Percentiles rank a stretch among this genome's conserved stretches.
phyloP scores from a whole-genome alignment of 768 basidiomycete species.

The Termitomyces sp. region DNA sequence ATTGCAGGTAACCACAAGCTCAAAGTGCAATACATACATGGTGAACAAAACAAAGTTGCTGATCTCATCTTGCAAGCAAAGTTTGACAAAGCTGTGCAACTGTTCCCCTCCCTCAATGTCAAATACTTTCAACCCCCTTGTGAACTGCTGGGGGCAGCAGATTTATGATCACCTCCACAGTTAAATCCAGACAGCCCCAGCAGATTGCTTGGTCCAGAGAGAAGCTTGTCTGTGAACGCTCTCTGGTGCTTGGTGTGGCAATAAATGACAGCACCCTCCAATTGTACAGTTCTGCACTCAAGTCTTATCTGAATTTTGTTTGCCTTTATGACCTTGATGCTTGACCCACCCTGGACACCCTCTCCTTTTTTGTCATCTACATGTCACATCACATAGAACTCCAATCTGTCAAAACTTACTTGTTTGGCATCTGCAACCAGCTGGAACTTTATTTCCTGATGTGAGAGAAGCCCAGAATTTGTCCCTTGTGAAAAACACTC shows the following conservation, averaged over 20 bases:
- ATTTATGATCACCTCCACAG: slow-evolving; percentile 12
- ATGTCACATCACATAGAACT: no score
- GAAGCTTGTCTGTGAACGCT: no score
- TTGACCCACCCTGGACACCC: no score
- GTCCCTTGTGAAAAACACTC: background rate
- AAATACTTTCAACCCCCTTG: slow-evolving; percentile 1
- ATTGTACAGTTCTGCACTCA: no score
- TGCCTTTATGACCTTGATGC: no score
- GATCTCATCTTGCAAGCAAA: background rate
- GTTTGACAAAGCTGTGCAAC: background rate
- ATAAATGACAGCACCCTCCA: no score
- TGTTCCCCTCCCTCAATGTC: background rate
- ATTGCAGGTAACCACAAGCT: background rate
- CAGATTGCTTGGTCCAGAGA: slow-evolving; percentile 27
- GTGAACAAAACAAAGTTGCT: background rate
- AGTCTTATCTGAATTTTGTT: no score
- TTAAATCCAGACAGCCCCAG: slow-evolving; percentile 22
- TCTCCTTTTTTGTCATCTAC: no score
- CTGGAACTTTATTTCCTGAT: background rate
- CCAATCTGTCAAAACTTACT: background rate
- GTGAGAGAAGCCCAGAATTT: background rate
- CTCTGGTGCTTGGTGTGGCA: no score
- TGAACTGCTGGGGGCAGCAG: slow-evolving; percentile 1
- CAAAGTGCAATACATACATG: background rate
- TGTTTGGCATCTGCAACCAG: background rate